Evolutionary conservation across 257 asterid genomes (phyloP), one percentile per base, ranked within the genome.

Genomic region (Capsicum pubescens): DNA sequence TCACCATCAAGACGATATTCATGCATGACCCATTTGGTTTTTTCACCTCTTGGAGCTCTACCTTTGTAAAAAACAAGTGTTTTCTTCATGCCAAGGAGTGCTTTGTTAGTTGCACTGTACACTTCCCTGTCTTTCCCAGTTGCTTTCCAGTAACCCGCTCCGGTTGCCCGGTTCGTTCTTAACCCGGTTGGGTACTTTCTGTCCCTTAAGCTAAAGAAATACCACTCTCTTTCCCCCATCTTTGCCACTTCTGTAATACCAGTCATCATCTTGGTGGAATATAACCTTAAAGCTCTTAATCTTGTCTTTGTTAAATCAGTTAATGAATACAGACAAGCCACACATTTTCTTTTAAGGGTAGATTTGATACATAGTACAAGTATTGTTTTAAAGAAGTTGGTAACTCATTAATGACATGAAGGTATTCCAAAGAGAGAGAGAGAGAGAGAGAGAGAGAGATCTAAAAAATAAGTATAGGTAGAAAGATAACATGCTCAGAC

Each of bases 1-100:
- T 90, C 86, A 11, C 94, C 93, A 52, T 92, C 92, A 71, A 93
- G 98, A 82, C 98, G 96, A 77, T 94, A 94, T 72, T 94, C 98
- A 80, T 94, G 98, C 98, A 94, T 94, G 85, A 94, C 98, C 98
- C 98, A 94, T 84, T 93, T 94, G 55, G 98, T 94, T 83, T 94
- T 94, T 82, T 91, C 91, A 0, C 98, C 98, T 0, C 95, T 85
- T 0, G 98, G 98, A 26, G 97, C 98, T 84, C 98, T 89, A 0
- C 98, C 98, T 58, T 69, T 92, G 94, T 94, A 94, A 89, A 94
- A 94, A 87, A 94, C 98, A 32, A 94, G 94, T 82, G 98, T 93
- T 89, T 94, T 94, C 91, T 93, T 94, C 97, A 92, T 92, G 10
- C 98, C 98, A n/a, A 94, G 77, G 11, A 94, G 89, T 6, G 84